These are phyloP conservation scores for Pseudonitzschia pungens DNA, from an alignment of 108 stramenopile genomes.

Conservation along the genomic window DNA sequence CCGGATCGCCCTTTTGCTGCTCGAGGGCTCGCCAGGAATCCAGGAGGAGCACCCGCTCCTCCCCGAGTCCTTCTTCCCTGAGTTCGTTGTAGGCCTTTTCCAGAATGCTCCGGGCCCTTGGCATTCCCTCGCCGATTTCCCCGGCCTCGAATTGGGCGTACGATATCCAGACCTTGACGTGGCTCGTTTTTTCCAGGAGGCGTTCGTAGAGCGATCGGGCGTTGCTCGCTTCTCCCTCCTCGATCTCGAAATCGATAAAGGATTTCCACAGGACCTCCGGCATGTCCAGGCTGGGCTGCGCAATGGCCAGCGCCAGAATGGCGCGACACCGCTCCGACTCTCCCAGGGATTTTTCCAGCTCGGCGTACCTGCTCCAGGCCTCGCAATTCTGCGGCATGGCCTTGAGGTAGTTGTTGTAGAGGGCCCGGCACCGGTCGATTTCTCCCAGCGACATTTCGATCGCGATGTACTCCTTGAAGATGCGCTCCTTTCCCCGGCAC, in stretches of 20 bases:
- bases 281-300: conserved; percentile 93
- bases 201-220: conserved; percentile 89
- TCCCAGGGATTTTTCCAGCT: conserved; percentile 91
- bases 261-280: conserved; percentile 97
- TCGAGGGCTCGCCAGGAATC: conserved; percentile 96
- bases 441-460: conserved; percentile 96
- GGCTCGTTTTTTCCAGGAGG: conserved; percentile 89
- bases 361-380: conserved; percentile 93
- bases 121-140: conserved; percentile 67
- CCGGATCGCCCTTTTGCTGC: conserved; percentile 72
- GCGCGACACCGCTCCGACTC: conserved; percentile 94
- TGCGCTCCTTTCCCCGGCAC: conserved; percentile 90
- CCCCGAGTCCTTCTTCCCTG: conserved; percentile 83
- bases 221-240: conserved; percentile 74
- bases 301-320: conserved; percentile 93
- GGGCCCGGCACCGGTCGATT: conserved; percentile 93
- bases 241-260: conserved; percentile 98
- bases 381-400: conserved; percentile 86
- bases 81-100: conserved; percentile 85
- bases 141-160: conserved; percentile 81
- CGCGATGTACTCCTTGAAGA: conserved; percentile 93
- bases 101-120: conserved; percentile 73
- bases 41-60: conserved; percentile 92
- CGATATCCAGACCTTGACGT: conserved; percentile 93
- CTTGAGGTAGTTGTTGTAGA: conserved; percentile 95